phyloP scores from a whole-genome alignment of 129 eudicot species.

The Apium graveolens region DNA sequence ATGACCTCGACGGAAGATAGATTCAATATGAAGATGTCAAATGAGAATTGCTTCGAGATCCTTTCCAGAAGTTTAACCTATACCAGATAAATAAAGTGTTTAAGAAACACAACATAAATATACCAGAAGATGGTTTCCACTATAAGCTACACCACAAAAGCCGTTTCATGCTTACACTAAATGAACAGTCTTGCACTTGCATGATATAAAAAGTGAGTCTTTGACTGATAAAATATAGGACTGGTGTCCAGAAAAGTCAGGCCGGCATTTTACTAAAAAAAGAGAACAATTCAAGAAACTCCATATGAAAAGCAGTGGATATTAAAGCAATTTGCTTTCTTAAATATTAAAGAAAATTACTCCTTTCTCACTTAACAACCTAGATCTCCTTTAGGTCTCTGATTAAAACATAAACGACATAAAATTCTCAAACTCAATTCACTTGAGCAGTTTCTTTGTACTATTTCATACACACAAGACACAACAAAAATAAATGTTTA shows the following conservation, averaged over 20 bases:
- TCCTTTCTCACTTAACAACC: background rate
- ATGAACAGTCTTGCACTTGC: background rate
- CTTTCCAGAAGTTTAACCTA: constrained; percentile 54
- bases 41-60: constrained; percentile 34
- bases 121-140: background rate
- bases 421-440: background rate
- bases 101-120: constrained; percentile 7
- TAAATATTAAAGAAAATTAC: background rate
- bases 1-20: constrained; percentile 34
- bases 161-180: background rate
- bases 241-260: background rate
- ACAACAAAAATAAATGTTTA: background rate
- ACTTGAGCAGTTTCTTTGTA: background rate
- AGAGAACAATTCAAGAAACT: background rate
- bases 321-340: background rate
- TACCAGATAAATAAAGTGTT: constrained; percentile 15
- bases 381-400: background rate
- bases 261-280: background rate
- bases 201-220: background rate
- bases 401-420: background rate
- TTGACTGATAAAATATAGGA: background rate
- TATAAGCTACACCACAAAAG: background rate
- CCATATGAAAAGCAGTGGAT: background rate
- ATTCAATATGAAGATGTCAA: constrained; percentile 28
- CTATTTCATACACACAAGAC: background rate